A percentile compares a stretch with the other conserved stretches of the same genome.
phyloP scores from a whole-genome alignment of 371 early-diverging fungal genomes.

The Zychaea mexicana region DNA sequence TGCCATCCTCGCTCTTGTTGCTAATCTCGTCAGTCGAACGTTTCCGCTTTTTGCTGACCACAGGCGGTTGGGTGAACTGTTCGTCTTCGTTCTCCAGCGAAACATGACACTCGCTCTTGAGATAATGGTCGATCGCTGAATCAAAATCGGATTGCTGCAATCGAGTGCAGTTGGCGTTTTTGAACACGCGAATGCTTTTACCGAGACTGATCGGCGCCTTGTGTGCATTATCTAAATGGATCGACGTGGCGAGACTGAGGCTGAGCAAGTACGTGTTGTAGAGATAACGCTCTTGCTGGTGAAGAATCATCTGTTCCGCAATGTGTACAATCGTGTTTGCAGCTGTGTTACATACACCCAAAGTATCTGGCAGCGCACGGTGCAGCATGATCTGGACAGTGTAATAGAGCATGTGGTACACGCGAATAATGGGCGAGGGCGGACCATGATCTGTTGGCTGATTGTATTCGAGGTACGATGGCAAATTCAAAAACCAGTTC shows the following conservation, averaged over 20 bases:
- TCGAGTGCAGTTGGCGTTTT: neutral
- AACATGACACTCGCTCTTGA: neutral
- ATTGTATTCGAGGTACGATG: conserved; percentile 39
- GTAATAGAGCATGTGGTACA: conserved; percentile 50
- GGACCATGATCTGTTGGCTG: conserved; percentile 5
- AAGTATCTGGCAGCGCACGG: neutral
- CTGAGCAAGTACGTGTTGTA: neutral
- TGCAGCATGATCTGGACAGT: conserved; percentile 38
- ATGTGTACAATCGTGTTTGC: conserved; percentile 1
- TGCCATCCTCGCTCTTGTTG: too few species aligned
- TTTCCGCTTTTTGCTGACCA: neutral
- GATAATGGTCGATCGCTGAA: neutral
- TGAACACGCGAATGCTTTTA: conserved; percentile 5
- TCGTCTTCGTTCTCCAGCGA: neutral
- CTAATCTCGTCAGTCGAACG: neutral
- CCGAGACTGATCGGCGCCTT: neutral
- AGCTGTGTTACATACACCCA: conserved; percentile 1
- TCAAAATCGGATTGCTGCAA: neutral
- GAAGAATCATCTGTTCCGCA: conserved; percentile 1
- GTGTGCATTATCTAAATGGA: neutral
- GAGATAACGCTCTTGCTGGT: neutral
- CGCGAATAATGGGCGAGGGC: conserved; percentile 33
- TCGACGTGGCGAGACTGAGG: neutral
- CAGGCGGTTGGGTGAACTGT: neutral
- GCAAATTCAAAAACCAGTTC: conserved; percentile 41